Evolutionary conservation across 2,329 filamentous ascomycete genomes (phyloP), one percentile per base, ranked within the genome.

Genomic region (Cryphonectria japonica): DNA sequence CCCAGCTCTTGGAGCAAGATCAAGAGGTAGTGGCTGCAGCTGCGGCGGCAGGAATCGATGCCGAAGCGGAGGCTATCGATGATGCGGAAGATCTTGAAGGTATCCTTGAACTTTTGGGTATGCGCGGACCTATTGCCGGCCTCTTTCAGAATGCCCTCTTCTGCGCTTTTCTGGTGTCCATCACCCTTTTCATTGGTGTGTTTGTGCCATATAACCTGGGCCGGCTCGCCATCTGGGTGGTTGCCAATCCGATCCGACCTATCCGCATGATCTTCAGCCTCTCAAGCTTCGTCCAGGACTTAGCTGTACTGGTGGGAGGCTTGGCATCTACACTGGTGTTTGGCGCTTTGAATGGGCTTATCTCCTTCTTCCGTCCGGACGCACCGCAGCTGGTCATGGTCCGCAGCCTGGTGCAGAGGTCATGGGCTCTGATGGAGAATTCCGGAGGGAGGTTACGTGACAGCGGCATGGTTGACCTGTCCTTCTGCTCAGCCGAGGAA

Each of bases 141-240:
- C 87, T 99, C 7, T 90, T 98, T 75, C 96, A 99, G 78, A 99
- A 99, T 75, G 94, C 93, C 69, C 90, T 98, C 22, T 99, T 99
- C 80, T 97, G 95, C 78, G 92, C 93, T 9, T 91, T 98, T 62
- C 86, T 99, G 39, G 94, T 99, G 19, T 92, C 93, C 0, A 88
- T 95, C 67, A 97, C 95, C 19, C 90, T 99, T 59, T 91, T 94
- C 67, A 84, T 92, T 71, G 95, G 94, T 67, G 89, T 98, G 61
- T 97, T 96, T 83, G 83, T 97, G 67, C 96, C 96, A 0, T 99
- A 98, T 81, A 92, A 98, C 69, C 91, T 94, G 78, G 96, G 96
- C 19, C 95, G 97, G 74, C 84, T 97, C 37, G 90, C 93, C 5
- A 85, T 98, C 60, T 91, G 95, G 78, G 84, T 95, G 66, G 79